A percentile compares a stretch with the other conserved stretches of the same genome.
Conservation (phyloP, 2,329 filamentous ascomycete species). For the Curvularia verruculosa region DNA sequence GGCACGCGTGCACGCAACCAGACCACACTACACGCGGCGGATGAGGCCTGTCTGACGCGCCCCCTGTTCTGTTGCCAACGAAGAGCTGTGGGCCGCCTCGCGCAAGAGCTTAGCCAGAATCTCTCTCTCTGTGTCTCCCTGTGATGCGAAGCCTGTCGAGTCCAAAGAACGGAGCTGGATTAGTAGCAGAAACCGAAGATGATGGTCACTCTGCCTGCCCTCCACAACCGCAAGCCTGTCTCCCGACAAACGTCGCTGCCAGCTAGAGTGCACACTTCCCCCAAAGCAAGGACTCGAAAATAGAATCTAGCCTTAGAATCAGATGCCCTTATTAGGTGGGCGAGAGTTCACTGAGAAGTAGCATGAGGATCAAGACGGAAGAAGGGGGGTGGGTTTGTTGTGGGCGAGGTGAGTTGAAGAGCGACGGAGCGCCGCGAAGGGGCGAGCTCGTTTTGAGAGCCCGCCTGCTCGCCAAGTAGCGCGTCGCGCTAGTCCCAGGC, state of each 20-base stretch:
- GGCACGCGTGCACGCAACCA: constrained; percentile 37
- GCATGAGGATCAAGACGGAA: constrained; percentile 42
- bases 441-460: constrained; percentile 30
- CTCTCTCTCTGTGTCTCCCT: no score
- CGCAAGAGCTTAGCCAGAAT: constrained; percentile 29
- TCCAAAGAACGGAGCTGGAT: constrained; percentile 37
- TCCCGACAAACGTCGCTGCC: constrained; percentile 40
- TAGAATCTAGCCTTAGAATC: constrained; percentile 44
- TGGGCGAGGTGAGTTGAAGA: constrained; percentile 35
- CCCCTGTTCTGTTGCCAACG: constrained; percentile 16
- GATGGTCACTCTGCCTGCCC: constrained; percentile 43
- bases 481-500: constrained; percentile 26
- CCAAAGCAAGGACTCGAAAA: constrained; percentile 41
- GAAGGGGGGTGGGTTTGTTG: constrained; percentile 31
- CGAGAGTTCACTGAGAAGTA: constrained; percentile 46
- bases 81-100: constrained; percentile 23
- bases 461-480: constrained; percentile 27
- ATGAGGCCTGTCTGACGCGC: constrained; percentile 30
- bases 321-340: constrained; percentile 50
- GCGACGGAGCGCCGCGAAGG: constrained; percentile 31
- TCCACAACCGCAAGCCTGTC: constrained; percentile 34
- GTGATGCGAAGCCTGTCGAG: constrained; percentile 31
- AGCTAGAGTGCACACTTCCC: constrained; percentile 40
- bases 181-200: constrained; percentile 42
- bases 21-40: constrained; percentile 37